phyloP scores from a whole-genome alignment of 2,329 filamentous ascomycete species.

The Mycosphaerelloides madeirae region DNA sequence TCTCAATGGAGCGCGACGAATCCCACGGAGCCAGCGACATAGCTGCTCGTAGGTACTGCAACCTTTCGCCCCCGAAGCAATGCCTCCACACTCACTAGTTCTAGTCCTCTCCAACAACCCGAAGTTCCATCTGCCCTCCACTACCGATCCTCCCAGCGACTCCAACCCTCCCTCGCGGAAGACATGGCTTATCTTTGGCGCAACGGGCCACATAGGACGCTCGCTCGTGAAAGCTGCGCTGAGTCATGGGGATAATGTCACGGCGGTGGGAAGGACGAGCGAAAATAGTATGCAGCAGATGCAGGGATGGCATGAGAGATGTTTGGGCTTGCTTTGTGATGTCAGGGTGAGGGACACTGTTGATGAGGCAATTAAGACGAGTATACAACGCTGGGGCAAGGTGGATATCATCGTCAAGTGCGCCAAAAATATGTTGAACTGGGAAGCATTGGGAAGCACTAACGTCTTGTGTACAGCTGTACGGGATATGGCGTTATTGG shows the following conservation, averaged over 20 bases:
- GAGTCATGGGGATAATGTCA: constrained; percentile 74
- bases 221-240: constrained; percentile 81
- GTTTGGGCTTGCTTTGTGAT: constrained; percentile 80
- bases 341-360: constrained; percentile 80
- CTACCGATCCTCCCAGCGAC: constrained; percentile 76
- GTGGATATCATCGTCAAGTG: constrained; percentile 83
- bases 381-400: constrained; percentile 65
- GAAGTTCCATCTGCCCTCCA: constrained; percentile 63
- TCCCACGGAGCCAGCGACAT: constrained; percentile 4
- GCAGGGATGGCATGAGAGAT: constrained; percentile 65
- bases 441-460: background rate
- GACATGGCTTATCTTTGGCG: constrained; percentile 94
- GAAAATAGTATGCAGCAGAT: constrained; percentile 71
- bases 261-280: constrained; percentile 76
- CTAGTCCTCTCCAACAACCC: constrained; percentile 21
- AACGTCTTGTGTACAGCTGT: constrained; percentile 46
- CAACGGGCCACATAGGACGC: constrained; percentile 93
- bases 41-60: constrained; percentile 4
- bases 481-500: constrained; percentile 94
- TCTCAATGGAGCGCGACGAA: background rate
- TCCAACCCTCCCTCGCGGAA: constrained; percentile 67
- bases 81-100: constrained; percentile 12
- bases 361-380: constrained; percentile 61
- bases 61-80: background rate
- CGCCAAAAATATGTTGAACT: constrained; percentile 7